Base-by-base conservation (phyloP, 441 rosid genomes). In the Oxalis stricta region DNA sequence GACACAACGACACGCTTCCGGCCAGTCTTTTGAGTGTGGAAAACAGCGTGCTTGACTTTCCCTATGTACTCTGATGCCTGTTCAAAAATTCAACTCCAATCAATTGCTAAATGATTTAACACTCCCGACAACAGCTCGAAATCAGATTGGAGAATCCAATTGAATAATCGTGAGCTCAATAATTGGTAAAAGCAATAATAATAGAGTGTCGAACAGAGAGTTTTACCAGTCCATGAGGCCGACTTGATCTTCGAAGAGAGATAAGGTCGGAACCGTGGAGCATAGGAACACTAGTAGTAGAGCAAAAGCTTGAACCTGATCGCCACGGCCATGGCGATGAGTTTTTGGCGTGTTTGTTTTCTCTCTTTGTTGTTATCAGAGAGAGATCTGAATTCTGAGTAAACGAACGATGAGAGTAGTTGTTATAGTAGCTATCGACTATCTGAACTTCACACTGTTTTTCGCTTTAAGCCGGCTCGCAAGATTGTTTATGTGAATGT, bases 21-120 rank as follows among this genome's bases (percentile, higher is more conserved):
- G 17, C 99, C 97, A 12, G 97, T 73, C 73, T 87, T 92, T 43
- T 92, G 99, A n/a, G 97, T 86, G 61, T 76, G 96, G 58, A 92
- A 92, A 32, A 92, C 95, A 0, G 99, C 95, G 39, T 82, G 84
- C 64, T 84, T 79, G 69, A 92, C 95, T 67, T 92, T 92, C 18
- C 99, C 97, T 20, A 92, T 76, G 65, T 76, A 87, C 31, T 70
- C 43, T 79, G 95, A 59, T 92, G 95, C 96, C 95, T 84, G 44
- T 20, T 46, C 21, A 23, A 41, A 16, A 24, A 32, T 2, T 6
- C 30, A 45, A 42, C 5, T 20, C 44, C 32, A 51, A 15, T 57
- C 19, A 52, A n/a, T n/a, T n/a, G n/a, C n/a, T n/a, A n/a, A n/a
- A n/a, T n/a, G n/a, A n/a, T n/a, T n/a, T n/a, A n/a, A n/a, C n/a